These are phyloP conservation scores for Nannochloris sp. DNA, from an alignment of 139 green algal genomes.

Conservation along the genomic window DNA sequence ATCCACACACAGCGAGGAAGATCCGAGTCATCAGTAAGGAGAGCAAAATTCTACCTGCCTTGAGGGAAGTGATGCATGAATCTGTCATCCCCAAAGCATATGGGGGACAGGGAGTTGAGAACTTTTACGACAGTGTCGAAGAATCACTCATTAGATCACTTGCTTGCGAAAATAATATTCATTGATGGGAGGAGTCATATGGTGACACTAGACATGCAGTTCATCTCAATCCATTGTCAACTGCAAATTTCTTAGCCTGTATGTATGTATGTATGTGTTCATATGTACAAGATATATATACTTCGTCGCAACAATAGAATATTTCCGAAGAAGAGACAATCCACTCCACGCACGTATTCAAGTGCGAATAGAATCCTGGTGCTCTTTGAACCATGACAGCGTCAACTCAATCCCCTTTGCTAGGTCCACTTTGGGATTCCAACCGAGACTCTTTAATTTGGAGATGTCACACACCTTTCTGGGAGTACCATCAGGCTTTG, in stretches of 20 bases:
- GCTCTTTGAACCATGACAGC: too few relatives aligned
- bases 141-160: background rate
- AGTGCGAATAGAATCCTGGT: too few relatives aligned
- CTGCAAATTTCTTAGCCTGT: too few relatives aligned
- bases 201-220: too few relatives aligned
- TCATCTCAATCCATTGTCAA: too few relatives aligned
- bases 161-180: background rate
- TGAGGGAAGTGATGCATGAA: slow-evolving; percentile 7
- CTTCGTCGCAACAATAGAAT: too few relatives aligned
- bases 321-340: too few relatives aligned
- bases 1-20: slow-evolving; percentile 6
- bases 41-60: background rate
- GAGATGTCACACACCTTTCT: slow-evolving; percentile 19
- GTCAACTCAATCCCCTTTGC: slow-evolving; percentile 9
- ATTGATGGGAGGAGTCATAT: too few relatives aligned
- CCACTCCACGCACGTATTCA: too few relatives aligned
- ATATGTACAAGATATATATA: too few relatives aligned
- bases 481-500: slow-evolving; percentile 17
- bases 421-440: slow-evolving; percentile 9
- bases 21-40: slow-evolving; percentile 1
- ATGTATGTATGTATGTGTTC: too few relatives aligned
- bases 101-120: background rate
- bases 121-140: slow-evolving; percentile 5
- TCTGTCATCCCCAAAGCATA: slow-evolving; percentile 4
- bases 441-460: slow-evolving; percentile 1